A percentile compares a stretch with the other conserved stretches of the same genome.
These are phyloP conservation scores for Starmerella bombicola DNA, from an alignment of 805 yeast species.

Conservation along the genomic window DNA sequence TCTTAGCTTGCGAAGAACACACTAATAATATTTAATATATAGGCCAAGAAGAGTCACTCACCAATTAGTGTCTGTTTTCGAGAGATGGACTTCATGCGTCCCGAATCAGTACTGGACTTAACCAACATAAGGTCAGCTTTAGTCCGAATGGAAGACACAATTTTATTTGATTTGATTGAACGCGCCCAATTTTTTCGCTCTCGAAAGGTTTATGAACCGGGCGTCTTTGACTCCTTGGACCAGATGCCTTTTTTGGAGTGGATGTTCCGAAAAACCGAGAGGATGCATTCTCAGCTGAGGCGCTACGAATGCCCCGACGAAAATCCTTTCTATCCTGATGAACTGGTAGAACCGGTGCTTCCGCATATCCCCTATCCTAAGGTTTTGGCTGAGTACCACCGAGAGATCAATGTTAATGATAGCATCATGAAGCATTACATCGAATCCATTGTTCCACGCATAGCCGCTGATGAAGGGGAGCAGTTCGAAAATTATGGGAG, in stretches of 20 bases:
- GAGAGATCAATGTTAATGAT: slow-evolving; percentile 62
- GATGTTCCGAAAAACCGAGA: slow-evolving; percentile 66
- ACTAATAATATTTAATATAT: too few relatives aligned
- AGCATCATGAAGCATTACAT: slow-evolving; percentile 60
- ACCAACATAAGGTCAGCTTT: slow-evolving; percentile 72
- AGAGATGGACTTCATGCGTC: slow-evolving; percentile 76
- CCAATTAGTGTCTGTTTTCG: too few relatives aligned
- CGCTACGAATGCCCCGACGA: slow-evolving; percentile 94
- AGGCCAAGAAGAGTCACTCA: too few relatives aligned
- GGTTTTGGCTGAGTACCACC: slow-evolving; percentile 59
- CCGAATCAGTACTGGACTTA: slow-evolving; percentile 68
- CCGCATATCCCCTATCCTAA: slow-evolving; percentile 73
- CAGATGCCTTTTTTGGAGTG: slow-evolving; percentile 80
- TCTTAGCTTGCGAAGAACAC: too few relatives aligned
- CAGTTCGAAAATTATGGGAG: slow-evolving; percentile 82
- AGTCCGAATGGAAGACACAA: slow-evolving; percentile 92
- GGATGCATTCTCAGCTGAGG: slow-evolving; percentile 63
- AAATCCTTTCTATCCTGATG: slow-evolving; percentile 69
- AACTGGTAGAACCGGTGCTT: slow-evolving; percentile 51
- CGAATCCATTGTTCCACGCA: slow-evolving; percentile 57
- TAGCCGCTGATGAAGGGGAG: slow-evolving; percentile 55
- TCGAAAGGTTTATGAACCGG: slow-evolving; percentile 55
- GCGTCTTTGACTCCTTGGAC: slow-evolving; percentile 47
- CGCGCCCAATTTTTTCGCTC: slow-evolving; percentile 76
- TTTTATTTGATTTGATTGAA: slow-evolving; percentile 83